Evolutionary conservation across 345 rosid species (phyloP), one percentile per base, ranked within the genome.

Genomic region (Euclidium syriacum): DNA sequence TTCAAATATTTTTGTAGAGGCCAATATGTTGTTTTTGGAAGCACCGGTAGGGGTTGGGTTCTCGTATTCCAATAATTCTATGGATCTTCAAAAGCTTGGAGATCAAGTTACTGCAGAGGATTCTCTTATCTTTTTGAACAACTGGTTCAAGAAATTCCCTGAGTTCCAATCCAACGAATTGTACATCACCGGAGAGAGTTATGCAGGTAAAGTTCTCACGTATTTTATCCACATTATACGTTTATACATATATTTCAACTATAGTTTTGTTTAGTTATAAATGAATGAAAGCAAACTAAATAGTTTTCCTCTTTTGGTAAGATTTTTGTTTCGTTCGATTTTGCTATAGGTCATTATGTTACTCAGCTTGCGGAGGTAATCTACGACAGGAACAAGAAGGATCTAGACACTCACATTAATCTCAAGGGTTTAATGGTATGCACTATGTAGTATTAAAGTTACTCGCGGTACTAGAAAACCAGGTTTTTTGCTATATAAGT

Each of bases 31-130:
- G 56, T 89, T 84, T 49, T 39, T 89, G 83, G 94, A 86, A 76
- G 75, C 94, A 14, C 96, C 96, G 1, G 83, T 80, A 5, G 96
- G 96, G 1, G 96, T 90, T 6, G 97, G 97, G 6, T 86, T 86
- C 64, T 90, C 97, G 1, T 90, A 90, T 77, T 74, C 95, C 11
- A 90, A 77, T 74, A 78, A 70, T 22, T 60, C 86, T 0, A 17
- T 47, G 18, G 91, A 84, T 64, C 49, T 86, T 23, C 10, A 25
- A 7, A 52, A 65, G 48, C 83, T 84, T 6, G 91, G 89, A 0
- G 91, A 81, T 69, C 7, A 44, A 38, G 72, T 75, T 43, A 77
- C 86, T 12, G 86, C 96, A 1, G 58, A 39, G 0, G 95, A 90
- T 30, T 81, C 95, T 43, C 74, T 80, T 44, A 40, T 72, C 3